A percentile compares a stretch with the other conserved stretches of the same genome.
Conservation (phyloP, 768 basidiomycete species). For the Boletus rex-veris region DNA sequence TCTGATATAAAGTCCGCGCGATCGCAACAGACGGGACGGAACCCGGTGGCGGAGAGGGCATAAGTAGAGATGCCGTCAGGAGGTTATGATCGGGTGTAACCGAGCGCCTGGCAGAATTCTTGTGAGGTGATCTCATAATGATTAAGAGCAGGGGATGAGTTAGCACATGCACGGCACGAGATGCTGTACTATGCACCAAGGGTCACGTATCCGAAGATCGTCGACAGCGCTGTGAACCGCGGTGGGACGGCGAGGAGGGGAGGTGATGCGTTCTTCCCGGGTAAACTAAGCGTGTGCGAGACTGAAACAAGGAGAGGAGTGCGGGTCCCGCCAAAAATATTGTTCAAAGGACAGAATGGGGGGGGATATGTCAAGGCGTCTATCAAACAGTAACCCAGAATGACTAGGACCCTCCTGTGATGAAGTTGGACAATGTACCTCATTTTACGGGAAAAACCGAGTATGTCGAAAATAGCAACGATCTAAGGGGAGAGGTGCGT, state of each 20-base stretch:
- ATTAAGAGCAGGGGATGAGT: slow-evolving; percentile 3
- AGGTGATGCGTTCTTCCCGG: not conserved
- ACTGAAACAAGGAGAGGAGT: not conserved
- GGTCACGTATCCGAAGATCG: slow-evolving; percentile 20
- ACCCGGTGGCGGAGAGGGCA: slow-evolving; percentile 23
- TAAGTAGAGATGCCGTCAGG: slow-evolving; percentile 23
- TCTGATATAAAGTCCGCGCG: slow-evolving; percentile 22
- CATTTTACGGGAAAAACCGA: slow-evolving; percentile 30
- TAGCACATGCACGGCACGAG: slow-evolving; percentile 17
- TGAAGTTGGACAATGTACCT: slow-evolving; percentile 33
- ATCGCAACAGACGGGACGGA: slow-evolving; percentile 27
- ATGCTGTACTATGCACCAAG: slow-evolving; percentile 20
- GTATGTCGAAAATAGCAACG: slow-evolving; percentile 31
- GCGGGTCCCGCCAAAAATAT: slow-evolving; percentile 6
- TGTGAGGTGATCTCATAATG: slow-evolving; percentile 20
- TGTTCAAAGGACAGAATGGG: slow-evolving; percentile 7
- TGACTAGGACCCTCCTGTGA: slow-evolving; percentile 13
- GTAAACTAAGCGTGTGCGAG: not conserved
- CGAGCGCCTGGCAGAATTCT: slow-evolving; percentile 8
- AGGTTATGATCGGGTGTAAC: slow-evolving; percentile 26
- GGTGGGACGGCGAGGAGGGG: not conserved
- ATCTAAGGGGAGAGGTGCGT: slow-evolving; percentile 48
- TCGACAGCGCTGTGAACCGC: slow-evolving; percentile 12
- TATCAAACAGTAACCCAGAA: slow-evolving; percentile 20
- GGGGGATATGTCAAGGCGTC: slow-evolving; percentile 6